Evolutionary conservation across 2,329 filamentous ascomycete genomes (phyloP).

Genomic region (Xylaria polymorpha): DNA sequence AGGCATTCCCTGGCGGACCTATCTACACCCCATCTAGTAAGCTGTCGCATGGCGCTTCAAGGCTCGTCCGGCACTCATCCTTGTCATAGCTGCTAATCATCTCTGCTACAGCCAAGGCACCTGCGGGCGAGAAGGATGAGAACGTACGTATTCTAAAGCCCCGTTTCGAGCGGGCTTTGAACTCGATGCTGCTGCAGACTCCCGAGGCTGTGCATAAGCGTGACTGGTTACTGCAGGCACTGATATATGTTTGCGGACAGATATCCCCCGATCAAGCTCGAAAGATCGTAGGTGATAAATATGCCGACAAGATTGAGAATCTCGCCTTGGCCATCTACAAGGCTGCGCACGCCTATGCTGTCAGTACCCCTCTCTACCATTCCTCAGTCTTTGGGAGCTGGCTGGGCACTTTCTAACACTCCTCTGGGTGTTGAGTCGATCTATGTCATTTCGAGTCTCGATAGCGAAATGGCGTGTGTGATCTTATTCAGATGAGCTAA

Average conservation of each 20-base stretch:
- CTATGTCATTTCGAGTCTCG: background rate
- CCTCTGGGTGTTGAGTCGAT: background rate
- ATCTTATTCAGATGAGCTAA: background rate
- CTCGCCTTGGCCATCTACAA: conserved; percentile 73
- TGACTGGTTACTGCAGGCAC: background rate
- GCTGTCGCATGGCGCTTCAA: background rate
- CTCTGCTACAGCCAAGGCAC: conserved; percentile 76
- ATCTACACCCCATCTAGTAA: conserved; percentile 73
- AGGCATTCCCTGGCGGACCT: conserved; percentile 72
- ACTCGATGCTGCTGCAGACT: background rate
- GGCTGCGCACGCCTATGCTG: conserved; percentile 71
- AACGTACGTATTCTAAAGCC: conserved; percentile 60
- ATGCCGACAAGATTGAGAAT: conserved; percentile 73
- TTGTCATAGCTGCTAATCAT: conserved; percentile 13
- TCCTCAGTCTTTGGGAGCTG: background rate
- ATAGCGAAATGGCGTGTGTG: background rate
- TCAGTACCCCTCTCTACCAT: conserved; percentile 15
- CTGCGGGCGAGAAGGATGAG: conserved; percentile 80
- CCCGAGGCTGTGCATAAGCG: background rate
- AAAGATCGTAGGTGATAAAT: conserved; percentile 71
- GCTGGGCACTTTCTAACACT: background rate
- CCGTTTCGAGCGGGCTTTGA: background rate
- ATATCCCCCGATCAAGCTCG: conserved; percentile 76
- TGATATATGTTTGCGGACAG: conserved; percentile 20
- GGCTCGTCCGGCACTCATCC: background rate